Conservation (phyloP, 768 basidiomycete species). For the Pholiota microspora region DNA sequence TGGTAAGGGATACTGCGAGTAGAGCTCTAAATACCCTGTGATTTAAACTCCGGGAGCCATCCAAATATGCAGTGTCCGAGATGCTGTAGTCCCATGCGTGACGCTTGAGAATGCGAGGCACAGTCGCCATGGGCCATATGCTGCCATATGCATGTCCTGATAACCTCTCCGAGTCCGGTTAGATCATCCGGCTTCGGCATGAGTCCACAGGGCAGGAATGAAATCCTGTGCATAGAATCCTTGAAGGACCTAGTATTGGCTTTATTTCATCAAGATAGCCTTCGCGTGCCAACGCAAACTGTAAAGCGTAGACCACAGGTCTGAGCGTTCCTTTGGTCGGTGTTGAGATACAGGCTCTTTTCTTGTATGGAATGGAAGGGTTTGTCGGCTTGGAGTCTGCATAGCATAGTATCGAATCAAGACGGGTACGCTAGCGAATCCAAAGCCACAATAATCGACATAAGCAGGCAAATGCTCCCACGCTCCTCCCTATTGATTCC, state of each 20-base stretch:
- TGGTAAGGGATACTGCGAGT: not conserved
- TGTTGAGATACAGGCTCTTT: no score
- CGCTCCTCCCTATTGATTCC: no score
- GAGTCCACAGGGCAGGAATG: not conserved
- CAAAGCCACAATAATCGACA: no score
- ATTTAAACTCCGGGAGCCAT: constrained; percentile 8
- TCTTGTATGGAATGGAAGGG: no score
- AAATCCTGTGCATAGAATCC: not conserved
- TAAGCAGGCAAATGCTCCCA: no score
- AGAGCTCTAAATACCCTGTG: not conserved
- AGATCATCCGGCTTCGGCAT: constrained; percentile 5
- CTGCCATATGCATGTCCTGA: constrained; percentile 10
- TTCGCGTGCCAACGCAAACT: not conserved
- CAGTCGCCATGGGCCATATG: constrained; percentile 16
- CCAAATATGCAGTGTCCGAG: constrained; percentile 7
- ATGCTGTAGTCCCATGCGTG: constrained; percentile 12
- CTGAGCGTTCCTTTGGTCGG: not conserved
- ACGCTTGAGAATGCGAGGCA: constrained; percentile 17
- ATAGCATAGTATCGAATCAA: no score
- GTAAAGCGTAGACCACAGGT: not conserved
- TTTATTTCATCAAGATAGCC: not conserved
- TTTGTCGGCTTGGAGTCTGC: no score
- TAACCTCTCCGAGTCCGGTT: constrained; percentile 3
- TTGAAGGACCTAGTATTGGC: not conserved
- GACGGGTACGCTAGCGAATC: no score